These are phyloP conservation scores for Meyerozyma smithsonii DNA, from an alignment of 1,139 yeast genomes.

Conservation along the genomic window DNA sequence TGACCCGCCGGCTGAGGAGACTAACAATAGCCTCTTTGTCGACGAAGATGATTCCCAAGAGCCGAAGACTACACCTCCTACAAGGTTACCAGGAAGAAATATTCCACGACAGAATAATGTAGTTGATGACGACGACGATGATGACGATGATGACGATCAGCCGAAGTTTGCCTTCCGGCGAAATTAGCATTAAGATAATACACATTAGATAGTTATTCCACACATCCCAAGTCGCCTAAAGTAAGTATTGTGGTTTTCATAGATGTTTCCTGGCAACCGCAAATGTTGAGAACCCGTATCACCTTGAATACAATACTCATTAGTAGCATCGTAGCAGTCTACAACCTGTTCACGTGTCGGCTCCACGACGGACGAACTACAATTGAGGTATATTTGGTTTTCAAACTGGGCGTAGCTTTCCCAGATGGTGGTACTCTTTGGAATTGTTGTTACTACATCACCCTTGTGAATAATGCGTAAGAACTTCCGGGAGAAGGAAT, in stretches of 20 bases:
- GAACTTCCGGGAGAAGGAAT: slow-evolving; percentile 23
- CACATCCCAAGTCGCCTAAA: slow-evolving; percentile 46
- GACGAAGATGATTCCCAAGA: slow-evolving; percentile 16
- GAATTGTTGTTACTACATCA: slow-evolving; percentile 44
- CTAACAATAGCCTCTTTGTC: slow-evolving; percentile 14
- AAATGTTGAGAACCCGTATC: slow-evolving; percentile 21
- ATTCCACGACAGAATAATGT: too few species aligned
- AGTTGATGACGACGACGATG: slow-evolving; percentile 1
- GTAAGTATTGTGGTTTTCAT: slow-evolving; percentile 41
- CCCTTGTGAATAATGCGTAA: slow-evolving; percentile 42
- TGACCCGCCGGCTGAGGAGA: not conserved
- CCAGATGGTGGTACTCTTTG: slow-evolving; percentile 22
- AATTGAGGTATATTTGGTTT: slow-evolving; percentile 44
- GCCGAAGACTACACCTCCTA: not conserved
- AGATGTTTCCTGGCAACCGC: slow-evolving; percentile 19
- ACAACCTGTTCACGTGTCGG: slow-evolving; percentile 29
- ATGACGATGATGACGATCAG: slow-evolving; percentile 1
- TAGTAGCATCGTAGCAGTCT: slow-evolving; percentile 29
- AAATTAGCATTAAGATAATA: too few species aligned
- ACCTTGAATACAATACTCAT: slow-evolving; percentile 32
- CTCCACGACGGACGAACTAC: slow-evolving; percentile 21
- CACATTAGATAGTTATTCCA: slow-evolving; percentile 20
- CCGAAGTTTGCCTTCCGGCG: not conserved
- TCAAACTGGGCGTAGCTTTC: slow-evolving; percentile 35
- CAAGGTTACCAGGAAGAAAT: not conserved